Evolutionary conservation across 2,329 filamentous ascomycete genomes (phyloP), one percentile per base, ranked within the genome.

Genomic region (Fusarium graminum): DNA sequence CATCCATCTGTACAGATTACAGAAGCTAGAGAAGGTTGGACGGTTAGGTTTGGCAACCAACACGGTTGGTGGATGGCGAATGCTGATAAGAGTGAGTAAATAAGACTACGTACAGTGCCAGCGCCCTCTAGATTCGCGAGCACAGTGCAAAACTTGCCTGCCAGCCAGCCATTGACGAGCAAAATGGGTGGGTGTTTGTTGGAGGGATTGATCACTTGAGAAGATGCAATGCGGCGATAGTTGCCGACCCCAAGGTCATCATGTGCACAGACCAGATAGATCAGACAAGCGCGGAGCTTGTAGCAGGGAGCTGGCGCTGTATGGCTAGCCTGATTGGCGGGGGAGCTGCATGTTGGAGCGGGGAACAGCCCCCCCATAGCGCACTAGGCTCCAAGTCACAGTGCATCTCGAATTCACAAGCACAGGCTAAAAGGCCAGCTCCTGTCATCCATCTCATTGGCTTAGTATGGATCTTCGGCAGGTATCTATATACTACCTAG

Each of bases 241-340:
- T 69, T 59, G 49, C 66, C 39, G 30, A 59, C 59, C 56, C 68
- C 64, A 60, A 58, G 64, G 59, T 63, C 60, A 49, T 52, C 57
- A 19, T n/a, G 39, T 13, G 62, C 65, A 69, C 60, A 52, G 67
- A 4, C 67, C 65, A 71, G 39, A 47, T 47, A 49, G 38, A 34
- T 53, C 42, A 63, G 46, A 52, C 57, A 42, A 47, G 54, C 42
- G 39, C 47, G 11, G 45, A 51, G 44, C 28, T 26, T 42, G 36
- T 60, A 68, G 71, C 56, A 71, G 71, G 68, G 71, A 63, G 56
- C 53, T 49, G 71, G 63, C 62, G 56, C 42, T 44, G 41, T 29
- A 3, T 17, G 10, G 6, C 19, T 28, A 14, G 26, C 43, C 10
- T 59, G 41, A 67, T 73, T 73, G 69, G 71, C 25, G 40, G 41